These are phyloP conservation scores for Globisporangium splendens DNA, from an alignment of 352 stramenopile genomes.

Conservation along the genomic window DNA sequence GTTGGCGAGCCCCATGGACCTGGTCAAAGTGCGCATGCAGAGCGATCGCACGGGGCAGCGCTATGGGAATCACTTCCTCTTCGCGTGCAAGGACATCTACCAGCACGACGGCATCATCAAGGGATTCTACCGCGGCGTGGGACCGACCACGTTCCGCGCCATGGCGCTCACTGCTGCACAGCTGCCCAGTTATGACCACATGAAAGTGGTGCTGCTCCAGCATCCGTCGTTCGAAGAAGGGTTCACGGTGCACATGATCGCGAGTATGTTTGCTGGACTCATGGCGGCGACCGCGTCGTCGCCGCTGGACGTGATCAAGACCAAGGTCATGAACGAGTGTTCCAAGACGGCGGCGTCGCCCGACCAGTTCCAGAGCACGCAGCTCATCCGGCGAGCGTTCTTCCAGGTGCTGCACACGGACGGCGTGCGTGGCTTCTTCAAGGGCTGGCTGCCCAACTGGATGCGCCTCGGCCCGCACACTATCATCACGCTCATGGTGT, in stretches of 20 bases:
- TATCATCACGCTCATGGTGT: conserved; percentile 76
- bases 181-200: conserved; percentile 77
- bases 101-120: conserved; percentile 52
- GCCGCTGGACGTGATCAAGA: conserved; percentile 83
- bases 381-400: conserved; percentile 51
- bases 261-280: conserved; percentile 72
- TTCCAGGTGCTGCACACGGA: conserved; percentile 48
- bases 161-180: conserved; percentile 74
- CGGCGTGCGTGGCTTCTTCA: conserved; percentile 68
- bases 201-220: conserved; percentile 66
- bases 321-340: conserved; percentile 79
- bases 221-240: conserved; percentile 49
- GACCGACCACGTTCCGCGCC: conserved; percentile 61
- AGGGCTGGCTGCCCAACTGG: conserved; percentile 76
- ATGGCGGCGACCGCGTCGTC: conserved; percentile 64
- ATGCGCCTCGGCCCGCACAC: conserved; percentile 69
- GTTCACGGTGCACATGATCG: conserved; percentile 57
- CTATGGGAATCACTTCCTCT: conserved; percentile 60
- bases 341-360: conserved; percentile 35
- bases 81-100: conserved; percentile 66
- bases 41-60: conserved; percentile 51
- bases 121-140: conserved; percentile 69
- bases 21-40: conserved; percentile 81
- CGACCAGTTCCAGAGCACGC: conserved; percentile 25
- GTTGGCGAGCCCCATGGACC: conserved; percentile 75